Evolutionary conservation across 768 basidiomycete species (phyloP).

Genomic region (Hypsizygus marmoreus): DNA sequence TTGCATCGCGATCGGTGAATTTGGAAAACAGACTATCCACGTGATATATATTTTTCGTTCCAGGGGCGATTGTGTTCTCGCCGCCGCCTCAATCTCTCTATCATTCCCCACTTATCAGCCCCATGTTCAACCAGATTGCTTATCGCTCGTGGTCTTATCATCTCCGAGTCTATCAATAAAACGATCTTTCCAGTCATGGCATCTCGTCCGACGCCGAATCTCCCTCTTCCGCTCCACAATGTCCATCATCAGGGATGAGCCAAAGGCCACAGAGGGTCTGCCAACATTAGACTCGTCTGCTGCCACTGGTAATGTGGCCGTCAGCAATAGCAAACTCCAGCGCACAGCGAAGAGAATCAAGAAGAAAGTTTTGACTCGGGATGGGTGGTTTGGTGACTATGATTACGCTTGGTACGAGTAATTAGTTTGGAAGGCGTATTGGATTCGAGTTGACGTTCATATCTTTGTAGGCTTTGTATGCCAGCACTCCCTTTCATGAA

Average conservation of each 20-base stretch:
- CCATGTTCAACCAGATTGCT: too few species aligned
- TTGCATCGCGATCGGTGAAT: too few species aligned
- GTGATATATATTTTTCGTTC: too few species aligned
- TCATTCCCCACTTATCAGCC: too few species aligned
- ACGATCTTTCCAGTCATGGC: neutral
- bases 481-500: conserved; percentile 64
- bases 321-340: neutral
- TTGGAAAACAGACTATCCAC: too few species aligned
- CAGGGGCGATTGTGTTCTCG: too few species aligned
- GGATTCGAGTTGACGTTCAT: neutral
- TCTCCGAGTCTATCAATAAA: too few species aligned
- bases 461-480: conserved; percentile 60
- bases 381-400: conserved; percentile 86
- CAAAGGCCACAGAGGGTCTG: conserved; percentile 11
- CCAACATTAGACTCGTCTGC: conserved; percentile 11
- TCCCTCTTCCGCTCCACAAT: conserved; percentile 9
- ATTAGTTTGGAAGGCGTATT: neutral
- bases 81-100: too few species aligned
- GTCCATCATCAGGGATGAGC: conserved; percentile 11
- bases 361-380: conserved; percentile 40
- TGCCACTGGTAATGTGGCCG: neutral
- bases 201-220: neutral
- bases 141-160: too few species aligned
- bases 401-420: conserved; percentile 62
- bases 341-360: conserved; percentile 18